Conservation (phyloP, 495 filamentous ascomycete genomes). For the Talaromyces wortmannii region DNA sequence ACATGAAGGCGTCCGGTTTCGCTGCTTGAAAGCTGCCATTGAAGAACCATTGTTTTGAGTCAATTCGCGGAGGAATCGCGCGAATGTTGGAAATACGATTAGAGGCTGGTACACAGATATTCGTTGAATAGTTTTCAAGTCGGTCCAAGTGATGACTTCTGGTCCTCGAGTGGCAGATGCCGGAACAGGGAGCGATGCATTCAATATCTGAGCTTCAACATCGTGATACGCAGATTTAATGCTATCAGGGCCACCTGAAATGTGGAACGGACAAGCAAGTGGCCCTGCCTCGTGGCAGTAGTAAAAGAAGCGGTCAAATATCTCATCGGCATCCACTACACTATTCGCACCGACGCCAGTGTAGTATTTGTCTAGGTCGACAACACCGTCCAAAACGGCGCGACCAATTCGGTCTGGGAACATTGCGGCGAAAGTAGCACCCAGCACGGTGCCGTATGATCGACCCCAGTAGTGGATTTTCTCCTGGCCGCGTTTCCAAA, state of each 20-base stretch:
- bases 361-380: conserved; percentile 44
- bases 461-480: conserved; percentile 58
- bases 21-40: conserved; percentile 42
- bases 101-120: conserved; percentile 47
- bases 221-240: conserved; percentile 34
- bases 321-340: conserved; percentile 41
- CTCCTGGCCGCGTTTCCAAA: conserved; percentile 28
- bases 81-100: conserved; percentile 48
- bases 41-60: conserved; percentile 44
- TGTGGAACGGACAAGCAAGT: conserved; percentile 33
- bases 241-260: conserved; percentile 22
- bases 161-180: conserved; percentile 24
- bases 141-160: conserved; percentile 36
- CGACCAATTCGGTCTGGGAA: conserved; percentile 43
- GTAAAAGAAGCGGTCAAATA: conserved; percentile 37
- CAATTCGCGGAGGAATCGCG: conserved; percentile 45
- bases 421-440: conserved; percentile 47
- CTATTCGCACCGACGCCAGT: conserved; percentile 29
- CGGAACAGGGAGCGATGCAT: conserved; percentile 39
- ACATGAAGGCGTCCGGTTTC: conserved; percentile 21
- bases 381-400: conserved; percentile 47
- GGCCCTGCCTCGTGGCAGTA: conserved; percentile 41
- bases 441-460: conserved; percentile 62
- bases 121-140: conserved; percentile 15
- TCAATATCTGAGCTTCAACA: conserved; percentile 29